Conservation (phyloP, 2,329 filamentous ascomycete genomes). For the Colletotrichum sublineola region DNA sequence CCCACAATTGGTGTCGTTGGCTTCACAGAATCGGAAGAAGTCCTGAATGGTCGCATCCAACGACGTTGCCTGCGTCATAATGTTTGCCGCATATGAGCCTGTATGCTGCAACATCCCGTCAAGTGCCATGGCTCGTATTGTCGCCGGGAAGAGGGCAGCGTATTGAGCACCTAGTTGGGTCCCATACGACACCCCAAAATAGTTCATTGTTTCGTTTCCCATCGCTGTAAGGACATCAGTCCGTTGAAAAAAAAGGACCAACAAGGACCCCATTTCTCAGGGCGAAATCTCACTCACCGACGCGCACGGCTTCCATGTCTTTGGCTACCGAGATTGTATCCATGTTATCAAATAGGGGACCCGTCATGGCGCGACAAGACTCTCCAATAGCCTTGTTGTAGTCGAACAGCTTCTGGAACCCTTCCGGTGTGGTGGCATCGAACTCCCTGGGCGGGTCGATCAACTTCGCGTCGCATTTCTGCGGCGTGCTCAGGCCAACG, state of each 20-base stretch:
- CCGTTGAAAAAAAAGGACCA: background rate
- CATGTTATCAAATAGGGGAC: slow-evolving; percentile 27
- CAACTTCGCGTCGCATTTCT: slow-evolving; percentile 19
- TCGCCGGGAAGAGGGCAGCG: slow-evolving; percentile 20
- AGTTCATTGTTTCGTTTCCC: slow-evolving; percentile 27
- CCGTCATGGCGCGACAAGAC: slow-evolving; percentile 32
- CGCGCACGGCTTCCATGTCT: slow-evolving; percentile 32
- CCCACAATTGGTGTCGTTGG: slow-evolving; percentile 20
- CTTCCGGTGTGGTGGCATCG: slow-evolving; percentile 35
- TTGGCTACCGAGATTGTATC: slow-evolving; percentile 27
- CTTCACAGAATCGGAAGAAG: slow-evolving; percentile 35
- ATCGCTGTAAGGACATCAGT: background rate
- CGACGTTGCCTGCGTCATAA: slow-evolving; percentile 38
- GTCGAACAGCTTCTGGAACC: slow-evolving; percentile 21
- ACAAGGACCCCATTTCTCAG: background rate
- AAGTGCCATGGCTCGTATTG: slow-evolving; percentile 32
- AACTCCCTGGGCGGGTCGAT: slow-evolving; percentile 33
- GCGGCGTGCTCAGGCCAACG: slow-evolving; percentile 25
- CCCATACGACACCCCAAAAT: slow-evolving; percentile 35
- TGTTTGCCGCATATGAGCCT: slow-evolving; percentile 27
- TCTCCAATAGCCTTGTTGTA: slow-evolving; percentile 34
- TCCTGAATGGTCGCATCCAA: slow-evolving; percentile 36
- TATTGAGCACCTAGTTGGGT: slow-evolving; percentile 32
- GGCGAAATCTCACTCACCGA: background rate
- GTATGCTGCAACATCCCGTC: slow-evolving; percentile 38